Evolutionary conservation across 805 yeast genomes (phyloP).

Genomic region (Komagataella kurtzmanii): DNA sequence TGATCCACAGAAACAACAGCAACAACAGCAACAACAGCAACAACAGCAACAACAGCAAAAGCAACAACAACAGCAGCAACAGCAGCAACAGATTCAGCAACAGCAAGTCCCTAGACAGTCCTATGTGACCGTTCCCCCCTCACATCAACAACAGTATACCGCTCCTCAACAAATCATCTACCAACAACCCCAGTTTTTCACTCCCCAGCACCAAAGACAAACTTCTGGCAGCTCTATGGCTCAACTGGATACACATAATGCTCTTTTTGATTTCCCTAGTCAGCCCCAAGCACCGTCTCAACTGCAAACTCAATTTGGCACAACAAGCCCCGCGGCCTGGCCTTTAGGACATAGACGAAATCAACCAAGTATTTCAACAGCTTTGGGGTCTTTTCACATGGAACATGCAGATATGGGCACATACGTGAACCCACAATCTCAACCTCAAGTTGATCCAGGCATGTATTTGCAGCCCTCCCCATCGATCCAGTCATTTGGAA

Average conservation of each 20-base stretch:
- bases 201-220: not conserved
- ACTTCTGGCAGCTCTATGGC: not conserved
- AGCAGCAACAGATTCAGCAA: slow-evolving; percentile 1
- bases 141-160: not conserved
- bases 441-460: not conserved
- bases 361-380: not conserved
- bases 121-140: not conserved
- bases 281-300: not conserved
- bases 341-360: not conserved
- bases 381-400: not conserved
- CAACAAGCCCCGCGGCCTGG: not conserved
- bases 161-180: not conserved
- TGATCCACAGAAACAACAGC: slow-evolving; percentile 1
- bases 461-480: not conserved
- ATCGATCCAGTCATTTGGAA: not conserved
- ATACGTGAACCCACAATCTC: not conserved
- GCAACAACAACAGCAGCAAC: not conserved
- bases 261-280: not conserved
- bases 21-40: slow-evolving; percentile 2
- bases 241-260: not conserved
- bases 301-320: not conserved
- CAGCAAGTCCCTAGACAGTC: slow-evolving; percentile 1
- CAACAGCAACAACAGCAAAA: slow-evolving; percentile 2
- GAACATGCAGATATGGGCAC: not conserved
- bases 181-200: not conserved